phyloP scores from a whole-genome alignment of 805 yeast species.

The Starmerella kuoi region DNA sequence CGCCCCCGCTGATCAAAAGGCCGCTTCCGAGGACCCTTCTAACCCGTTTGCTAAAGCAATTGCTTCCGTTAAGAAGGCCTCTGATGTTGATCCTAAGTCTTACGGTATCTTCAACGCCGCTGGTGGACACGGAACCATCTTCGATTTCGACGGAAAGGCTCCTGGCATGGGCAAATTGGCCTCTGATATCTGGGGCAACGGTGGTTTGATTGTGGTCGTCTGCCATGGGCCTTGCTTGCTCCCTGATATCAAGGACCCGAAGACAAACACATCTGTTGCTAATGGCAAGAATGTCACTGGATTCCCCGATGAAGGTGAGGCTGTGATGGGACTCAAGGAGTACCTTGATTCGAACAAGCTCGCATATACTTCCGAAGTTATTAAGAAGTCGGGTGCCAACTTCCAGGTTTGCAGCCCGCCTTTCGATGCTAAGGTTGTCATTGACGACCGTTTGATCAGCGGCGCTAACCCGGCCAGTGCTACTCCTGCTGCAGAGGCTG shows the following conservation, averaged over 20 bases:
- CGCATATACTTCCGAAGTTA: slow-evolving; percentile 31
- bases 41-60: slow-evolving; percentile 34
- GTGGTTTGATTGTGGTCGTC: slow-evolving; percentile 51
- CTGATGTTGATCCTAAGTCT: slow-evolving; percentile 38
- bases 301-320: slow-evolving; percentile 47
- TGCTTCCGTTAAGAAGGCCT: slow-evolving; percentile 35
- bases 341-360: slow-evolving; percentile 26
- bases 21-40: slow-evolving; percentile 30
- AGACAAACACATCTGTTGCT: slow-evolving; percentile 34
- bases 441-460: slow-evolving; percentile 50
- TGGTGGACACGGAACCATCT: slow-evolving; percentile 54
- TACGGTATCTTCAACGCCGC: slow-evolving; percentile 48
- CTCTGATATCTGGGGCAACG: slow-evolving; percentile 36
- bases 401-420: slow-evolving; percentile 40
- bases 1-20: slow-evolving; percentile 36
- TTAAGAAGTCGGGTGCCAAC: slow-evolving; percentile 29
- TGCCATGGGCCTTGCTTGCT: slow-evolving; percentile 60
- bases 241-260: slow-evolving; percentile 35
- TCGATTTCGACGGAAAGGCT: slow-evolving; percentile 44
- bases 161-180: slow-evolving; percentile 37
- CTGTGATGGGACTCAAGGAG: slow-evolving; percentile 24
- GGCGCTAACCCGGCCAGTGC: slow-evolving; percentile 57
- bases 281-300: slow-evolving; percentile 49
- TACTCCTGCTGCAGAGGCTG: slow-evolving; percentile 36
- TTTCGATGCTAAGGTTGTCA: slow-evolving; percentile 28